Conservation (phyloP, 352 stramenopile species). For the Phytophthora fragariae region DNA sequence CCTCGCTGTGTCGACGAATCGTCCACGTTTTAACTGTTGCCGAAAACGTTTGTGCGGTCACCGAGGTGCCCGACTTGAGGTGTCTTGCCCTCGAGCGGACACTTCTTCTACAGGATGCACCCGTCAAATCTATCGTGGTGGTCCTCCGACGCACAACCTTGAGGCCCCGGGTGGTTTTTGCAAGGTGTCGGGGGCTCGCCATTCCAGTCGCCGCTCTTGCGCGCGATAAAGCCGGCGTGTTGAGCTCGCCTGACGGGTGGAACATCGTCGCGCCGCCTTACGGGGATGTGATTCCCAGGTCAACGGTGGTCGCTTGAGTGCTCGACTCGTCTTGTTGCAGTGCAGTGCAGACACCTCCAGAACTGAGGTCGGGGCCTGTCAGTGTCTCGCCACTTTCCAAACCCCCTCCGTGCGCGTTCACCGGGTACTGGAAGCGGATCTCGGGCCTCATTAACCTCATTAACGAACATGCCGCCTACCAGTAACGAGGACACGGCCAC, state of each 20-base stretch:
- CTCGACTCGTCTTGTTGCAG: conserved; percentile 18
- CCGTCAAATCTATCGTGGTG: conserved; percentile 25
- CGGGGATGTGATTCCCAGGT: conserved; percentile 9
- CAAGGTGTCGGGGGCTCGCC: conserved; percentile 8
- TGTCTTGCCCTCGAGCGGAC: conserved; percentile 14
- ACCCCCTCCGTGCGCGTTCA: conserved; percentile 12
- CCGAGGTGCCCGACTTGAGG: conserved; percentile 10
- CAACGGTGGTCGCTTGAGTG: conserved; percentile 2
- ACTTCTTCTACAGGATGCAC: conserved; percentile 31
- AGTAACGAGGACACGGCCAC: conserved; percentile 24
- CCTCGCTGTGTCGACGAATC: conserved; percentile 3
- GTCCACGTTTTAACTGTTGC: conserved; percentile 5
- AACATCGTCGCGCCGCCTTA: conserved; percentile 31
- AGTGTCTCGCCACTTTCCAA: conserved; percentile 25
- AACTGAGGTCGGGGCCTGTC: conserved; percentile 19
- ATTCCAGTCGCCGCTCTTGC: conserved; percentile 15
- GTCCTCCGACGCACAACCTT: conserved; percentile 26
- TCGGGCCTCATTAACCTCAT: conserved; percentile 7
- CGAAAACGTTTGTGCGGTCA: conserved; percentile 9
- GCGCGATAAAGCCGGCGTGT: conserved; percentile 27
- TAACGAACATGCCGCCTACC: conserved; percentile 25
- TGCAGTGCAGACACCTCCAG: conserved; percentile 17
- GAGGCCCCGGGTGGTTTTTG: conserved; percentile 29
- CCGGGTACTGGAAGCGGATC: not conserved
- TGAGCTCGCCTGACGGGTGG: conserved; percentile 28